Evolutionary conservation across 805 yeast species (phyloP).

Genomic region (Cyberlindnera maritima): DNA sequence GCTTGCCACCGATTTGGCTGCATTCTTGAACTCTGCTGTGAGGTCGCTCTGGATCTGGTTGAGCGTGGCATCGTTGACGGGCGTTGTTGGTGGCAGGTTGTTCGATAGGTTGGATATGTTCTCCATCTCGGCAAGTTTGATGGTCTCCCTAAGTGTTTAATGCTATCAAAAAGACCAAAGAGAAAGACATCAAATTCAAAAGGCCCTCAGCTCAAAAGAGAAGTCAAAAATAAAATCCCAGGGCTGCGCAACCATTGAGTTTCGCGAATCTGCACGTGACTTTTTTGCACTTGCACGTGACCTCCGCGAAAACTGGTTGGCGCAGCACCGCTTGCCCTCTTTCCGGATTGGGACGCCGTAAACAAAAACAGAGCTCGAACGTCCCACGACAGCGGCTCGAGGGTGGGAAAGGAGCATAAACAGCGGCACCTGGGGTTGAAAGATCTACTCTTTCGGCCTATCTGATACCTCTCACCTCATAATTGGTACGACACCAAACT

Average conservation of each 20-base stretch:
- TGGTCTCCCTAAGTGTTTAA: no score
- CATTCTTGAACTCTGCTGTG: slow-evolving; percentile 63
- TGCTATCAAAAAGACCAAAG: not conserved
- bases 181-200: not conserved
- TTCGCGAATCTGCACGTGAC: not conserved
- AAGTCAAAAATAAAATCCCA: not conserved
- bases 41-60: slow-evolving; percentile 48
- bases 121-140: no score
- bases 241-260: not conserved
- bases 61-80: slow-evolving; percentile 46
- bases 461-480: no score
- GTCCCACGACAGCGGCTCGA: no score
- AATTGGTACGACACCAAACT: no score
- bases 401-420: no score
- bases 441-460: no score
- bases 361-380: slow-evolving; percentile 5
- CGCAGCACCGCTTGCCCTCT: no score
- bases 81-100: slow-evolving; percentile 50
- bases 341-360: slow-evolving; percentile 8
- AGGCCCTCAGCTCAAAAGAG: no score
- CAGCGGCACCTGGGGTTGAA: no score
- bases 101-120: slow-evolving; percentile 57
- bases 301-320: no score
- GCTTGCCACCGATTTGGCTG: slow-evolving; percentile 69
- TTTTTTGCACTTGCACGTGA: no score